phyloP scores from a whole-genome alignment of 257 asterid genomes.

The Ligustrum vulgare region DNA sequence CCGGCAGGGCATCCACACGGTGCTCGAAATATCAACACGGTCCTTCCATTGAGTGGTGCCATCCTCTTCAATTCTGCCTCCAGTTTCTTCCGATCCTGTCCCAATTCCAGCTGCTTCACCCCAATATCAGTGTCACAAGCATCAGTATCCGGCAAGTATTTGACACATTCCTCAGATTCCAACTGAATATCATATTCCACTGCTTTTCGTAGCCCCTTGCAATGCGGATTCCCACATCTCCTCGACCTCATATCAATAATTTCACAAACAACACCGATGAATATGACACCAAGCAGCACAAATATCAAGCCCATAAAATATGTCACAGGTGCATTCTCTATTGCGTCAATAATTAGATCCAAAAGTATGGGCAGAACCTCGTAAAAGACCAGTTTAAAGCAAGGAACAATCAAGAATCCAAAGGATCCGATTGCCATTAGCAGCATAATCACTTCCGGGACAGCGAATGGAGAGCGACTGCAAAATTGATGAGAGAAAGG shows the following conservation, averaged over 20 bases:
- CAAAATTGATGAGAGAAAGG: conserved; percentile 39
- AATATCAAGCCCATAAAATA: conserved; percentile 38
- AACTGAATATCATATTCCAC: conserved; percentile 65
- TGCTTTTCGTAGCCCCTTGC: conserved; percentile 52
- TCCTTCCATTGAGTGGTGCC: conserved; percentile 63
- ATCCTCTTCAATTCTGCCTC: conserved; percentile 61
- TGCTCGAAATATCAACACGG: conserved; percentile 54
- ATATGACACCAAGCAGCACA: conserved; percentile 33
- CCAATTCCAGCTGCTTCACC: conserved; percentile 40
- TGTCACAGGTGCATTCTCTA: conserved; percentile 46
- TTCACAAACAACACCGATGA: conserved; percentile 29
- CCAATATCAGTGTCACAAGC: conserved; percentile 23
- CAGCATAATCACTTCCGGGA: conserved; percentile 47
- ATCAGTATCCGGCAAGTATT: conserved; percentile 33
- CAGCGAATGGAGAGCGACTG: conserved; percentile 49
- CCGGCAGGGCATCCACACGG: conserved; percentile 62
- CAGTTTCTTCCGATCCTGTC: conserved; percentile 49
- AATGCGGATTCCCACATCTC: conserved; percentile 48
- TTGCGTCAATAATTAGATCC: conserved; percentile 32
- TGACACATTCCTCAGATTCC: conserved; percentile 57
- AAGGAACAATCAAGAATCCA: conserved; percentile 42
- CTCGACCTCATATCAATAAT: conserved; percentile 41
- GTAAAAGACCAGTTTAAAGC: conserved; percentile 33
- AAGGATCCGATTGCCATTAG: conserved; percentile 37
- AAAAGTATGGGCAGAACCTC: conserved; percentile 27